Base-by-base conservation (phyloP, 2,329 filamentous ascomycete species). In the Aspergillus sp. region DNA sequence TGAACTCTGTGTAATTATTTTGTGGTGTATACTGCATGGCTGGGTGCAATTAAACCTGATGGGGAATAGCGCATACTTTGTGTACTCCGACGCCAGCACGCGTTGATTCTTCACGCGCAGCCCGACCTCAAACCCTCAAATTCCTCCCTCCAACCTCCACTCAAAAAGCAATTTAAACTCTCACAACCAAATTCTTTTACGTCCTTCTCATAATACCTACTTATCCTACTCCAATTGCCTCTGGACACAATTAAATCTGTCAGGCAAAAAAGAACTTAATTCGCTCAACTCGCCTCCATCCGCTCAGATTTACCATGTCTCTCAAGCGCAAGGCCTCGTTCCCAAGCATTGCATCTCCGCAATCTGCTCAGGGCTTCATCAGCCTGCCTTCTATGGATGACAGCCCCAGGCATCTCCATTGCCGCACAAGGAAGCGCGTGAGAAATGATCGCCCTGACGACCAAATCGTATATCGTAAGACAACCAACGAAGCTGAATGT, bases 251-350 rank as follows among this genome's bases (percentile, higher is more conserved):
- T 17, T 21, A 15, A 33, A 15, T 48, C 17, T 2, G 14, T 17
- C 19, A 37, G 12, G 9, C 5, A 19, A 43, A 19, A 19, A 43
- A 17, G 3, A 19, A 21, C 40, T 45, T 41, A 50, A 43, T 31
- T 31, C n/a, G 11, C 49, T 46, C 35, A 49, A 39, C 35, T 52
- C 35, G 15, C 15, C 35, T 23, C 8, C 45, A 31, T 31, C 23
- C 15, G n/a, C 11, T 25, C 21, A 37, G 49, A 40, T 21, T 17
- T 23, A 57, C 44, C n/a, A 86, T 86, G 83, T 75, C 77, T 21
- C 73, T 82, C 69, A 87, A 87, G 70, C 83, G 84, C 68, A 87
- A 86, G 69, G 81, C 83, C 45, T 83, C 82, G 43, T 77, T 79
- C 61, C 78, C 81, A 15, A 76, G 68, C 14, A 62, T 80, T 17